Evolutionary conservation across 495 filamentous ascomycete species (phyloP).

Genomic region (Aspergillus mulundensis): DNA sequence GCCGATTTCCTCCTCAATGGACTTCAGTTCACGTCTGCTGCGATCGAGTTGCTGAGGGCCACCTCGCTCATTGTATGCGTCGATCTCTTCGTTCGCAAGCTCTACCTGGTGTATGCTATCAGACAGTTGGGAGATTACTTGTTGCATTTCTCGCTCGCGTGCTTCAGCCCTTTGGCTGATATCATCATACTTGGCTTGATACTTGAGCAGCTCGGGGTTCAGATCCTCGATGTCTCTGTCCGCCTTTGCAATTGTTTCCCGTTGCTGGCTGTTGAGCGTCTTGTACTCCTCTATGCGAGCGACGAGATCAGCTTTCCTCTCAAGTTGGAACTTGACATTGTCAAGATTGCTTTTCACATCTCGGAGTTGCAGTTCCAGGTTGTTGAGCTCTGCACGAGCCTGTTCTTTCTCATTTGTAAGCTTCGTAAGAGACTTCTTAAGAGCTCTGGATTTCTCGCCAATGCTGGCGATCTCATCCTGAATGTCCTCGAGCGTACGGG

Average conservation of each 20-base stretch:
- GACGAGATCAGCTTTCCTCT: slow-evolving; percentile 66
- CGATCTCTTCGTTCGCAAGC: slow-evolving; percentile 70
- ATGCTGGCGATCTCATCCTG: slow-evolving; percentile 66
- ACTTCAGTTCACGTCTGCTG: slow-evolving; percentile 64
- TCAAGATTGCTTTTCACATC: slow-evolving; percentile 66
- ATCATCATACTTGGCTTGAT: slow-evolving; percentile 70
- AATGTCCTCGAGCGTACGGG: slow-evolving; percentile 75
- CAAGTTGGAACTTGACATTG: slow-evolving; percentile 66
- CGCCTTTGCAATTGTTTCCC: slow-evolving; percentile 57
- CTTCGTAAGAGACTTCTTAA: slow-evolving; percentile 59
- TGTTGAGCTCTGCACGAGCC: slow-evolving; percentile 58
- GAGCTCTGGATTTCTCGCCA: slow-evolving; percentile 60
- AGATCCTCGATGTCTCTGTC: slow-evolving; percentile 69
- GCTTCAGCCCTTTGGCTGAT: slow-evolving; percentile 64
- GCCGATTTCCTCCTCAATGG: slow-evolving; percentile 59
- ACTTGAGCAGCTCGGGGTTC: slow-evolving; percentile 67
- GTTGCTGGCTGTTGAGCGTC: slow-evolving; percentile 61
- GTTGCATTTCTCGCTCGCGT: slow-evolving; percentile 69
- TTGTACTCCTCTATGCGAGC: slow-evolving; percentile 69
- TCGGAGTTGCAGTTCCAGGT: slow-evolving; percentile 66
- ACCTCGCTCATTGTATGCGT: slow-evolving; percentile 70
- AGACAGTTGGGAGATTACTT: slow-evolving; percentile 64
- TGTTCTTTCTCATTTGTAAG: slow-evolving; percentile 67
- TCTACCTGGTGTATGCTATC: slow-evolving; percentile 73
- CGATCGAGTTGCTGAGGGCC: slow-evolving; percentile 67